These are phyloP conservation scores for Blastobotrys chiropterorum DNA, from an alignment of 805 yeast species.

Conservation along the genomic window DNA sequence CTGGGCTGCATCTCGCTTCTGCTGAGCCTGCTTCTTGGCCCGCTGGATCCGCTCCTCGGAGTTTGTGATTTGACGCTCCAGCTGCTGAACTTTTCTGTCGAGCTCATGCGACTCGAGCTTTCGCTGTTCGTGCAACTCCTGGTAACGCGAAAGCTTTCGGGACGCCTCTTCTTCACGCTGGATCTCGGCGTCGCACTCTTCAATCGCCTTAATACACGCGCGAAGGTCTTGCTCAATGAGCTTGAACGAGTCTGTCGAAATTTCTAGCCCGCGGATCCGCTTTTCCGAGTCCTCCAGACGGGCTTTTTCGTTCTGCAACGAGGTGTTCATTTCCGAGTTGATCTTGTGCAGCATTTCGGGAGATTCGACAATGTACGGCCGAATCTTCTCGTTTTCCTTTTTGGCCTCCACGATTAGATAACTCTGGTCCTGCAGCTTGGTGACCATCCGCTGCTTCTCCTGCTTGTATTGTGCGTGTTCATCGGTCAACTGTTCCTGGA, in stretches of 20 bases:
- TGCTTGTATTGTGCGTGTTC: conserved; percentile 61
- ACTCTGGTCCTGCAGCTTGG: conserved; percentile 55
- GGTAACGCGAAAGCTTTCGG: conserved; percentile 33
- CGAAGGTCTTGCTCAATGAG: conserved; percentile 43
- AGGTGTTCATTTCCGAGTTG: conserved; percentile 45
- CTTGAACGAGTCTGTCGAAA: conserved; percentile 54
- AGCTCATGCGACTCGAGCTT: conserved; percentile 36
- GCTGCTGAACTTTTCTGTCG: conserved; percentile 39
- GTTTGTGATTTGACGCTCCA: conserved; percentile 44
- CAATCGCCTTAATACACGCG: conserved; percentile 39
- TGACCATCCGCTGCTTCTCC: conserved; percentile 52
- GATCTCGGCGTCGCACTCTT: conserved; percentile 45
- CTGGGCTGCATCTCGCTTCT: conserved; percentile 39
- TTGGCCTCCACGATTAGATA: conserved; percentile 51
- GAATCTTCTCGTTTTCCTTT: conserved; percentile 53
- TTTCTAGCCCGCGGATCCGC: conserved; percentile 44
- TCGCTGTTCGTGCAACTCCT: conserved; percentile 38
- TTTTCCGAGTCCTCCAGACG: conserved; percentile 39
- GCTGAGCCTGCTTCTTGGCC: conserved; percentile 38
- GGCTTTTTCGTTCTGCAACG: conserved; percentile 38
- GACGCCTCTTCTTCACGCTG: conserved; percentile 38
- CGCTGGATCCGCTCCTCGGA: conserved; percentile 44
- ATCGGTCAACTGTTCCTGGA: conserved; percentile 54
- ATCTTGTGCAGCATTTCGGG: conserved; percentile 48
- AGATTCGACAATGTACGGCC: conserved; percentile 54